Percentiles rank a stretch among this genome's conserved stretches.
Evolutionary conservation across 2,329 filamentous ascomycete species (phyloP).

Genomic region (Cladosporium sp.): DNA sequence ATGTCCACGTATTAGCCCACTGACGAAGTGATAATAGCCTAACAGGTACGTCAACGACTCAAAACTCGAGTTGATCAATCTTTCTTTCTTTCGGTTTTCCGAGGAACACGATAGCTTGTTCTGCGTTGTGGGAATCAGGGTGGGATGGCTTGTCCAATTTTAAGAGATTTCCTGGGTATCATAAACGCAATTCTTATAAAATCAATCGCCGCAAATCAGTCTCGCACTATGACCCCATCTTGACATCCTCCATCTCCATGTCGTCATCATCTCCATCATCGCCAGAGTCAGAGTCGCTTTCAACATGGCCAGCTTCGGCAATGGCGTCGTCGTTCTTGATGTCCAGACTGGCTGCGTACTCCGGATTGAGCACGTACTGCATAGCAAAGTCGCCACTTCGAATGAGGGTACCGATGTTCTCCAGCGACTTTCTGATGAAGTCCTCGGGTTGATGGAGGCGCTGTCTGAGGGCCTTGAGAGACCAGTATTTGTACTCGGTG

Average conservation of each 20-base stretch:
- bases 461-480: constrained; percentile 80
- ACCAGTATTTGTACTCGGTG: constrained; percentile 86
- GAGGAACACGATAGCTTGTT: not conserved
- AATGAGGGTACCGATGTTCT: constrained; percentile 78
- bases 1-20: not conserved
- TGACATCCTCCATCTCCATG: constrained; percentile 49
- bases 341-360: constrained; percentile 60
- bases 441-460: constrained; percentile 82
- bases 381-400: constrained; percentile 83
- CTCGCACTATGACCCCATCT: constrained; percentile 28
- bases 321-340: constrained; percentile 47
- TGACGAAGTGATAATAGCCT: not conserved
- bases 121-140: not conserved
- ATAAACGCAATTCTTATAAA: not conserved
- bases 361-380: constrained; percentile 76
- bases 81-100: not conserved
- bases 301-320: constrained; percentile 29
- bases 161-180: constrained; percentile 5
- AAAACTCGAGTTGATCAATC: not conserved
- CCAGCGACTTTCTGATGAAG: constrained; percentile 83
- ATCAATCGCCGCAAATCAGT: not conserved
- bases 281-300: constrained; percentile 41
- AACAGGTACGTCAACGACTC: not conserved
- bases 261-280: constrained; percentile 49
- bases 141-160: not conserved